Conservation (phyloP, 2,329 filamentous ascomycete genomes). For the Penicillium expansum region DNA sequence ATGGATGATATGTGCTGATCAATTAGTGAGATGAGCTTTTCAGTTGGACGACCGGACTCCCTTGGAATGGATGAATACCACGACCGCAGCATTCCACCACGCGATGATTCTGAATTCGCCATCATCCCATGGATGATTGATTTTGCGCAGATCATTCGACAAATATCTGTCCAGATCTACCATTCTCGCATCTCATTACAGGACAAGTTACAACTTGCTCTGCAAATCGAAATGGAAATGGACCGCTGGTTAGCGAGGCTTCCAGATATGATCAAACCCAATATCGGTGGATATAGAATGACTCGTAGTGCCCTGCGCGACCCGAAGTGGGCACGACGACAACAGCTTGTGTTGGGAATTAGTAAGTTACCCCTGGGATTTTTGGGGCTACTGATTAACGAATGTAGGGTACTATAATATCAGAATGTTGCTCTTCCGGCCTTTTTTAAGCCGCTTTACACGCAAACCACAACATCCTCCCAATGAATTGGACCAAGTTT, state of each 20-base stretch:
- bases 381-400: background rate
- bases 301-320: constrained; percentile 32
- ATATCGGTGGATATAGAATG: constrained; percentile 22
- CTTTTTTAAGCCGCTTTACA: constrained; percentile 34
- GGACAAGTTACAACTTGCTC: constrained; percentile 36
- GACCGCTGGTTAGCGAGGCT: constrained; percentile 37
- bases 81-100: constrained; percentile 41
- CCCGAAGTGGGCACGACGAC: constrained; percentile 39
- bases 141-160: constrained; percentile 41
- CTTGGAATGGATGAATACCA: constrained; percentile 51
- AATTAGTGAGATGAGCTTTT: constrained; percentile 49
- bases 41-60: constrained; percentile 50
- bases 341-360: constrained; percentile 40
- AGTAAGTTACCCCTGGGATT: constrained; percentile 26
- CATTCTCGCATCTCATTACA: constrained; percentile 34
- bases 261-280: constrained; percentile 34
- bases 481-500: constrained; percentile 30
- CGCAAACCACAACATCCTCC: constrained; percentile 28
- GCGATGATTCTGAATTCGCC: constrained; percentile 37
- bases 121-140: constrained; percentile 45
- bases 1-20: background rate
- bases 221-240: constrained; percentile 39
- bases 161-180: constrained; percentile 43
- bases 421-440: constrained; percentile 41
- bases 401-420: constrained; percentile 40